Base-by-base conservation (phyloP, 768 basidiomycete species). In the Podaxis sp. region DNA sequence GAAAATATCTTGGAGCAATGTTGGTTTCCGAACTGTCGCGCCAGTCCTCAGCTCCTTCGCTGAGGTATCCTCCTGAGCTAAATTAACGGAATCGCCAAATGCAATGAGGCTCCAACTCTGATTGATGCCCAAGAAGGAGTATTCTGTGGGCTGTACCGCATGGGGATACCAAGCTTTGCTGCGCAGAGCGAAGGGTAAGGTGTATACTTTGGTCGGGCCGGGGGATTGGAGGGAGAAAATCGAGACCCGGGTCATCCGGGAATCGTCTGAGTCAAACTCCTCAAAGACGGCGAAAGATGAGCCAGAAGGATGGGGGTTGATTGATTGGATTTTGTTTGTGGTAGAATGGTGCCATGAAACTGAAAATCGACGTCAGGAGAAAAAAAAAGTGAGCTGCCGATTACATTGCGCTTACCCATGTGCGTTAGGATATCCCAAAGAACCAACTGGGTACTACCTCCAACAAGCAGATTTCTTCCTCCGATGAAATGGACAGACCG, bases 1-100 rank as follows among this genome's bases (percentile, higher is more conserved):
- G 70, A 96, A 97, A 70, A 96, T 92, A 70, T 96, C 94, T 72
- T 93, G 90, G 76, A 96, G 93, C 6, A 97, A 77, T 7, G 92
- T 90, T 63, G 80, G 77, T 65, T 66, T 79, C 67, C 66, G 69
- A 60, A 69, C 42, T 17, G 63, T 42, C 9, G 70, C 63, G 22
- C 68, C 70, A 53, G 71, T 69, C 55, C 63, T 70, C 61, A 81
- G 75, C 44, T 73, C 79, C 39, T 72, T 77, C 19, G 82, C 75
- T 13, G 75, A 73, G 3, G 76, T 68, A 19, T 80, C 81, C 44
- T 82, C 80, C 12, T 80, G 80, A 53, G 79, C 74, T 24, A 71
- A 69, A 22, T 82, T 74, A 17, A 80, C 74, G 63, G 69, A 67
- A 65, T 93, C 87, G 1, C 93, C 93, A 57, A 93, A 80, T 51